Evolutionary conservation across 2,329 filamentous ascomycete species (phyloP).

Genomic region (Aspergillus neoniger): DNA sequence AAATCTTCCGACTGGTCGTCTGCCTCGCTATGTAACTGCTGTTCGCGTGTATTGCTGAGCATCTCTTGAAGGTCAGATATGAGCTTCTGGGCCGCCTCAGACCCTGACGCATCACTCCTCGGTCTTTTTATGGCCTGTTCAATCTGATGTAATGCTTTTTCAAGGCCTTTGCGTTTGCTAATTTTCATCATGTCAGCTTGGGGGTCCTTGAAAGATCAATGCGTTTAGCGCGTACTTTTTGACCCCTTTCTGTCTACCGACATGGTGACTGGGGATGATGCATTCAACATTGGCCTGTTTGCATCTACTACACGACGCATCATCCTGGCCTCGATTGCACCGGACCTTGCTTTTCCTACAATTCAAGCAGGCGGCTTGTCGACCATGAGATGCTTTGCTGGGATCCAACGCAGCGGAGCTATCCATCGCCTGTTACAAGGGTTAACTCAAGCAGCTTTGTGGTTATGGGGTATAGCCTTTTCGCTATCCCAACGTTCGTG

Average conservation of each 20-base stretch:
- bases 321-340: slow-evolving; percentile 59
- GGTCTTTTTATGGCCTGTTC: slow-evolving; percentile 67
- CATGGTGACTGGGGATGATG: slow-evolving; percentile 70
- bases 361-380: slow-evolving; percentile 59
- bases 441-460: background rate
- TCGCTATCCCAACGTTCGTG: too few relatives aligned
- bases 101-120: slow-evolving; percentile 46
- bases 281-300: slow-evolving; percentile 61
- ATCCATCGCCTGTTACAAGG: slow-evolving; percentile 15
- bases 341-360: slow-evolving; percentile 70
- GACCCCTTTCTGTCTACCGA: slow-evolving; percentile 72
- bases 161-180: slow-evolving; percentile 72
- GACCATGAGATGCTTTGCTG: slow-evolving; percentile 22
- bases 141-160: slow-evolving; percentile 73
- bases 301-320: slow-evolving; percentile 63
- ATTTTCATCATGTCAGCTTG: slow-evolving; percentile 13
- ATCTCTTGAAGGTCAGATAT: slow-evolving; percentile 52
- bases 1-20: slow-evolving; percentile 38
- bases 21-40: slow-evolving; percentile 33
- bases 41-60: slow-evolving; percentile 51
- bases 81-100: slow-evolving; percentile 46
- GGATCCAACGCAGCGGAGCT: background rate
- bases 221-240: slow-evolving; percentile 62
- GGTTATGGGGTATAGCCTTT: background rate
- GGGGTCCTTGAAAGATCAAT: background rate